These are phyloP conservation scores for Amaranthus tricolor DNA, from an alignment of 179 eudicot genomes.

Conservation along the genomic window DNA sequence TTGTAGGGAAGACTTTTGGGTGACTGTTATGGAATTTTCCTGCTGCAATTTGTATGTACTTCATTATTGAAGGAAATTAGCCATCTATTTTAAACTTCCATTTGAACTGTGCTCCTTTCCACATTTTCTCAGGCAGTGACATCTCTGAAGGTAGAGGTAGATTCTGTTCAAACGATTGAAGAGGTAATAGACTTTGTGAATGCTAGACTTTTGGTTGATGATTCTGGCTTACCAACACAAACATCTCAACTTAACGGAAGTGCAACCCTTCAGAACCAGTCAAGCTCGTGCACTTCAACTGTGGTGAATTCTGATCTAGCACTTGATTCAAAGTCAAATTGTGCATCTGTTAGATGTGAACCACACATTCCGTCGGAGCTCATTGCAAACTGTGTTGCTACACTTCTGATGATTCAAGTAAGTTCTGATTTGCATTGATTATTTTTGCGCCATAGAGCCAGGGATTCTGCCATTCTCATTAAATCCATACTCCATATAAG, in stretches of 20 bases:
- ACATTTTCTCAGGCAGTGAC: slow-evolving; percentile 55
- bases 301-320: slow-evolving; percentile 32
- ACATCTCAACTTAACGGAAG: slow-evolving; percentile 35
- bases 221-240: slow-evolving; percentile 37
- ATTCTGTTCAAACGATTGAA: slow-evolving; percentile 50
- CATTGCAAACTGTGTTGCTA: slow-evolving; percentile 76
- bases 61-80: neutral
- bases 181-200: slow-evolving; percentile 64
- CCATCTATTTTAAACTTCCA: neutral
- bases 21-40: too few relatives aligned
- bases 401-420: slow-evolving; percentile 96
- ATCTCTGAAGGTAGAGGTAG: slow-evolving; percentile 47
- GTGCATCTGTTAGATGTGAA: slow-evolving; percentile 37
- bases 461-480: neutral
- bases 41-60: slow-evolving; percentile 6
- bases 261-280: slow-evolving; percentile 29
- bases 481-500: neutral
- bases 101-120: slow-evolving; percentile 7
- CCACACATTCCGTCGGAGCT: slow-evolving; percentile 69
- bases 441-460: neutral
- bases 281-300: slow-evolving; percentile 32
- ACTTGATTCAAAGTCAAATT: slow-evolving; percentile 39
- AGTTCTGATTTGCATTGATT: slow-evolving; percentile 13
- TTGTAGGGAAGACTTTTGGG: neutral
- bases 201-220: slow-evolving; percentile 49